A percentile compares a stretch with the other conserved stretches of the same genome.
These are phyloP conservation scores for Aspergillus bertholletiae DNA, from an alignment of 495 filamentous ascomycete species.

Conservation along the genomic window DNA sequence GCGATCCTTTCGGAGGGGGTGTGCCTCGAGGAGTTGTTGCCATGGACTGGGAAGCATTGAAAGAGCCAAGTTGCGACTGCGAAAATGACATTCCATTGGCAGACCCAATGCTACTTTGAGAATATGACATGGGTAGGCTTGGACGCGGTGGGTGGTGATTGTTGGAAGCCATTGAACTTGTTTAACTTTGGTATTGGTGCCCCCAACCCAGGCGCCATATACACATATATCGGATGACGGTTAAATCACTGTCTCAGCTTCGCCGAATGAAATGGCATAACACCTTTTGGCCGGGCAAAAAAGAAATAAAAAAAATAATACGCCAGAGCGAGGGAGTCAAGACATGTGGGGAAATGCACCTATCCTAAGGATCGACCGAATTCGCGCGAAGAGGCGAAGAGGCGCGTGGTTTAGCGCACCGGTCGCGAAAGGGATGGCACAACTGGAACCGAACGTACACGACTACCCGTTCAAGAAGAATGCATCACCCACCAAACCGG, in stretches of 20 bases:
- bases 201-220: slow-evolving; percentile 15
- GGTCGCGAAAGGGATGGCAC: slow-evolving; percentile 18
- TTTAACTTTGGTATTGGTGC: slow-evolving; percentile 1
- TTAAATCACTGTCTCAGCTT: not conserved
- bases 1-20: slow-evolving; percentile 44
- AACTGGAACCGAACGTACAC: not conserved
- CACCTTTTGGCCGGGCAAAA: slow-evolving; percentile 3
- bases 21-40: slow-evolving; percentile 53
- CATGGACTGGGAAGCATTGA: slow-evolving; percentile 50
- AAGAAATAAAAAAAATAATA: slow-evolving; percentile 5
- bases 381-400: slow-evolving; percentile 32
- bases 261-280: slow-evolving; percentile 5
- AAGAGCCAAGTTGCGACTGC: slow-evolving; percentile 46
- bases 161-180: slow-evolving; percentile 39
- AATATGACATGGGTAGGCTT: slow-evolving; percentile 43
- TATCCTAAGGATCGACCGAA: slow-evolving; percentile 20
- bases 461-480: not conserved
- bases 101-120: slow-evolving; percentile 40
- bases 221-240: slow-evolving; percentile 4
- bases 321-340: slow-evolving; percentile 3
- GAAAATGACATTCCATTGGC: slow-evolving; percentile 39
- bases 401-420: slow-evolving; percentile 34
- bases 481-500: not conserved
- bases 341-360: slow-evolving; percentile 26
- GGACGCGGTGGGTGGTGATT: slow-evolving; percentile 35